A percentile compares a stretch with the other conserved stretches of the same genome.
Conservation (phyloP, 257 asterid genomes). For the Henckelia pumila region DNA sequence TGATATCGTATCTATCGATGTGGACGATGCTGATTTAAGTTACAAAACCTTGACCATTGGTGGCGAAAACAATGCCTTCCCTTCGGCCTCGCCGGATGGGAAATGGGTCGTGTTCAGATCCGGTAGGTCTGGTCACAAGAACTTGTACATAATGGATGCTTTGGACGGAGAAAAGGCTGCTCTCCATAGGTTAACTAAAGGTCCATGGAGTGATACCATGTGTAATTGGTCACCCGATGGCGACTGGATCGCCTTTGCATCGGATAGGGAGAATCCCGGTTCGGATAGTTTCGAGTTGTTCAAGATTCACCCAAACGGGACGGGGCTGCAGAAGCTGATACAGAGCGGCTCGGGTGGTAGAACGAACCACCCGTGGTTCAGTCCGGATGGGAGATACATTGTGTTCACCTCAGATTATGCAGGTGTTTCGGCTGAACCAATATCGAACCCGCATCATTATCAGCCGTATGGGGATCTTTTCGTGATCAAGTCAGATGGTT, state of each 20-base stretch:
- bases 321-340: slow-evolving; percentile 70
- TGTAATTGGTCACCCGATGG: slow-evolving; percentile 90
- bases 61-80: slow-evolving; percentile 79
- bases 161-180: slow-evolving; percentile 62
- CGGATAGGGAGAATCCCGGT: slow-evolving; percentile 77
- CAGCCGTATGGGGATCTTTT: slow-evolving; percentile 90
- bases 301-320: slow-evolving; percentile 76
- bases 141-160: slow-evolving; percentile 84
- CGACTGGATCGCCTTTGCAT: slow-evolving; percentile 81
- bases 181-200: slow-evolving; percentile 54
- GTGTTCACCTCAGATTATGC: slow-evolving; percentile 84
- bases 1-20: slow-evolving; percentile 68
- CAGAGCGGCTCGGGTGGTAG: slow-evolving; percentile 83
- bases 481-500: slow-evolving; percentile 62
- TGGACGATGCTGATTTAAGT: slow-evolving; percentile 52
- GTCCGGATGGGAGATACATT: slow-evolving; percentile 70
- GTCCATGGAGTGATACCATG: slow-evolving; percentile 92
- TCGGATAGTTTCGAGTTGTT: slow-evolving; percentile 71
- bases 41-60: slow-evolving; percentile 52
- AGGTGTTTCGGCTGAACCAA: slow-evolving; percentile 86
- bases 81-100: slow-evolving; percentile 89
- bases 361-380: slow-evolving; percentile 84
- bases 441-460: slow-evolving; percentile 75
- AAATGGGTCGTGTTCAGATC: slow-evolving; percentile 87
- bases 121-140: slow-evolving; percentile 81